These are phyloP conservation scores for Ceratobasidium sp. DNA, from an alignment of 1,284 basidiomycete species.

Conservation along the genomic window DNA sequence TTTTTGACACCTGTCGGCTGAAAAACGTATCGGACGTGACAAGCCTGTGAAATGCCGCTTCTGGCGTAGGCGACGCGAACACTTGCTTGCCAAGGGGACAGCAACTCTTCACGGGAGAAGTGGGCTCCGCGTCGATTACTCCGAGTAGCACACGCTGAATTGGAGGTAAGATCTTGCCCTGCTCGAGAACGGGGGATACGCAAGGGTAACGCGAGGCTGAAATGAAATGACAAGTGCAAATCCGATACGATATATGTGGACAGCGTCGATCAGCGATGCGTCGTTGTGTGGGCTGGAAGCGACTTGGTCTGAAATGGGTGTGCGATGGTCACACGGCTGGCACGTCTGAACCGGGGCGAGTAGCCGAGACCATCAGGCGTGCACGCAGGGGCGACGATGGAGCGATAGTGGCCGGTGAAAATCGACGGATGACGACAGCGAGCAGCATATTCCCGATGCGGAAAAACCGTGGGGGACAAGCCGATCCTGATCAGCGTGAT, in stretches of 20 bases:
- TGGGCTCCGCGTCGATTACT: too few species aligned
- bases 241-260: neutral
- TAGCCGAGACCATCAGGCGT: too few species aligned
- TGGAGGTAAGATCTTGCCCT: too few species aligned
- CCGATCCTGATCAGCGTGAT: conserved; percentile 15
- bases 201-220: too few species aligned
- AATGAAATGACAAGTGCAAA: too few species aligned
- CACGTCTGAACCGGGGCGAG: too few species aligned
- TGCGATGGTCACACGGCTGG: too few species aligned
- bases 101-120: too few species aligned
- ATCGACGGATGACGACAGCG: conserved; percentile 29
- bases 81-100: neutral
- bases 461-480: conserved; percentile 10
- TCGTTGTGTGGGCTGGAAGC: too few species aligned
- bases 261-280: neutral
- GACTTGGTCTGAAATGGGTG: neutral
- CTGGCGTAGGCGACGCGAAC: neutral
- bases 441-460: conserved; percentile 23
- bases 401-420: conserved; percentile 24
- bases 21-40: neutral
- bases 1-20: conserved; percentile 1
- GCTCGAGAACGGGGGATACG: too few species aligned
- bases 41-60: too few species aligned
- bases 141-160: too few species aligned
- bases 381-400: neutral